Conservation (phyloP, 106 monocot genomes). For the Posidonia australis region DNA sequence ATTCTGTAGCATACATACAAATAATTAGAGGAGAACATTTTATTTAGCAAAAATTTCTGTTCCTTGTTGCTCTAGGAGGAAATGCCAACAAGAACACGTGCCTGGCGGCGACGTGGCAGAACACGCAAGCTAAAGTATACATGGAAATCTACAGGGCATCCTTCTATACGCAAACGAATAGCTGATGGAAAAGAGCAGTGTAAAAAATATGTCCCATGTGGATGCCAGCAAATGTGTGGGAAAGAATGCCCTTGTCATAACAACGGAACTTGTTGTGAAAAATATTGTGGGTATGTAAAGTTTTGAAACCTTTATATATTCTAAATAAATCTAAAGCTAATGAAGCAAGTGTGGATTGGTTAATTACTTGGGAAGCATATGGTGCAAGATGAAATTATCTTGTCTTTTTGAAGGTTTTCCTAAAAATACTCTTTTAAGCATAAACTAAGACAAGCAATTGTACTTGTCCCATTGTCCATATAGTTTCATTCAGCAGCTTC, state of each 20-base stretch:
- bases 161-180: conserved; percentile 75
- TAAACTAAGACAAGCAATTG: no score
- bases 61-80: conserved; percentile 42
- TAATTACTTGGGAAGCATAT: no score
- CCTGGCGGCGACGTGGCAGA: conserved; percentile 62
- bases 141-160: conserved; percentile 95
- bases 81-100: conserved; percentile 45
- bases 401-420: no score
- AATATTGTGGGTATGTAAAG: conserved; percentile 95
- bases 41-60: background rate
- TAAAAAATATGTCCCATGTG: conserved; percentile 87
- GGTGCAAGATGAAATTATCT: no score
- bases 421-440: no score
- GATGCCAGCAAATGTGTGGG: conserved; percentile 77
- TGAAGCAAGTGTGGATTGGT: no score
- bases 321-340: no score
- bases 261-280: conserved; percentile 94
- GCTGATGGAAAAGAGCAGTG: conserved; percentile 78
- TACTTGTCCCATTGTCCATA: no score
- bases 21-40: no score
- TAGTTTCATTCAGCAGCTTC: no score
- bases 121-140: conserved; percentile 80
- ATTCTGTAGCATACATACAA: background rate
- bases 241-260: conserved; percentile 85
- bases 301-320: background rate